These are phyloP conservation scores for Coemansia guatemalensis DNA, from an alignment of 192 early-diverging fungal genomes.

Conservation along the genomic window DNA sequence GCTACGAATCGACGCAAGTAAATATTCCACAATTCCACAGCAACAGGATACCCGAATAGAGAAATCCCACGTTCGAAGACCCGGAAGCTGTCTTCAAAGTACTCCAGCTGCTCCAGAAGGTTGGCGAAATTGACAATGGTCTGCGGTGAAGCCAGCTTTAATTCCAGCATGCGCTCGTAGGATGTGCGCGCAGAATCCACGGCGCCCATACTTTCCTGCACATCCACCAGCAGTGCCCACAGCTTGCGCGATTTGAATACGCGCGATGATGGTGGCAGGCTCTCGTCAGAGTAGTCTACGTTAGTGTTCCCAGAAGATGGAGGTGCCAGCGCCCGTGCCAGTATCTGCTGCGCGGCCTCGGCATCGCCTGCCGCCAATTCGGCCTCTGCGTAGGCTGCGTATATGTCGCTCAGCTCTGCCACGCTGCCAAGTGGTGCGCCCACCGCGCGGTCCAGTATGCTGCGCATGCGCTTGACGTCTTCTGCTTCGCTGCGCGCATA, in stretches of 20 bases:
- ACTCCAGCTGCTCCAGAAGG: constrained; percentile 85
- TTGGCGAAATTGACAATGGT: constrained; percentile 93
- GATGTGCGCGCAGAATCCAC: constrained; percentile 75
- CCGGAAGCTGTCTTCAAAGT: constrained; percentile 94
- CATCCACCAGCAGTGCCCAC: constrained; percentile 93
- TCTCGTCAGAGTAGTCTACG: constrained; percentile 81
- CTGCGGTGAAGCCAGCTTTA: constrained; percentile 94
- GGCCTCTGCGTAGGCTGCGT: constrained; percentile 89
- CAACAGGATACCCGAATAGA: constrained; percentile 93
- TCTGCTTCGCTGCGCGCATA: constrained; percentile 75
- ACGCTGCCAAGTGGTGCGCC: constrained; percentile 78
- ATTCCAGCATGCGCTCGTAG: constrained; percentile 90
- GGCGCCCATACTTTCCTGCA: constrained; percentile 88
- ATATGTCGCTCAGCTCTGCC: constrained; percentile 85
- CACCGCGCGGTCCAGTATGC: constrained; percentile 80
- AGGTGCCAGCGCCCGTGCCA: constrained; percentile 78
- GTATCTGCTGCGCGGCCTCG: constrained; percentile 75
- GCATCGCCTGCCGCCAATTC: constrained; percentile 69
- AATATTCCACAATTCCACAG: constrained; percentile 96
- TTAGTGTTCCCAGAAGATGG: constrained; percentile 45
- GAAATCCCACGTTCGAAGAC: constrained; percentile 97
- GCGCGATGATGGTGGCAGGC: constrained; percentile 69
- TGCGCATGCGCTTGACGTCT: constrained; percentile 56
- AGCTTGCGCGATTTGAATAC: constrained; percentile 85
- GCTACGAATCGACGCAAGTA: constrained; percentile 85